phyloP scores from a whole-genome alignment of 225 moss, liverwort and hornwort species.

The Lunularia cruciata region DNA sequence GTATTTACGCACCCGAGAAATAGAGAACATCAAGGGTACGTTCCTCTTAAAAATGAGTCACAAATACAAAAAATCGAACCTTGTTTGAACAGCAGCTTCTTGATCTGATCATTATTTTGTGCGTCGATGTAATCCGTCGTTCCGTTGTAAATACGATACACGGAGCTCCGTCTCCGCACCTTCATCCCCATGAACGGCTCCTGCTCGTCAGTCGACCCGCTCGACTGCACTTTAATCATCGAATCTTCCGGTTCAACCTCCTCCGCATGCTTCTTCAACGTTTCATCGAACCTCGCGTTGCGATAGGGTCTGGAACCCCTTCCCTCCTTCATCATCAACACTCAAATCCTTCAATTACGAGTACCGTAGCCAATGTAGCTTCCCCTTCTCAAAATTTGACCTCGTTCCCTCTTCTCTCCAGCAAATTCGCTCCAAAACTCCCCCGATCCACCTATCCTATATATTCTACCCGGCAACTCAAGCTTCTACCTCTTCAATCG shows the following conservation, averaged over 20 bases:
- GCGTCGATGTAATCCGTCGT: constrained; percentile 90
- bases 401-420: too few species aligned
- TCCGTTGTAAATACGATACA: constrained; percentile 72
- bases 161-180: constrained; percentile 62
- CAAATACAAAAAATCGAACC: constrained; percentile 37
- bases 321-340: constrained; percentile 40
- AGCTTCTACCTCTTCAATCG: too few species aligned
- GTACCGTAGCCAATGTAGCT: too few species aligned
- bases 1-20: too few species aligned
- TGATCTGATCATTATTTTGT: constrained; percentile 61
- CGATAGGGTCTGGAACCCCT: constrained; percentile 6
- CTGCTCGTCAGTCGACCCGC: constrained; percentile 26
- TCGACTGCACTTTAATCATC: constrained; percentile 26
- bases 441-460: too few species aligned
- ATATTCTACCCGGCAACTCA: too few species aligned
- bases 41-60: too few species aligned
- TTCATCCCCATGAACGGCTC: constrained; percentile 74
- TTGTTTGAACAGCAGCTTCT: constrained; percentile 85
- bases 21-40: too few species aligned
- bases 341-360: too few species aligned
- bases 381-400: too few species aligned
- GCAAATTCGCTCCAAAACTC: too few species aligned
- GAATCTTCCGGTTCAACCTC: constrained; percentile 8
- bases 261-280: constrained; percentile 13
- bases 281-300: constrained; percentile 17